phyloP scores from a whole-genome alignment of 2,329 filamentous ascomycete species.

The Tolypocladium ovalisporum region DNA sequence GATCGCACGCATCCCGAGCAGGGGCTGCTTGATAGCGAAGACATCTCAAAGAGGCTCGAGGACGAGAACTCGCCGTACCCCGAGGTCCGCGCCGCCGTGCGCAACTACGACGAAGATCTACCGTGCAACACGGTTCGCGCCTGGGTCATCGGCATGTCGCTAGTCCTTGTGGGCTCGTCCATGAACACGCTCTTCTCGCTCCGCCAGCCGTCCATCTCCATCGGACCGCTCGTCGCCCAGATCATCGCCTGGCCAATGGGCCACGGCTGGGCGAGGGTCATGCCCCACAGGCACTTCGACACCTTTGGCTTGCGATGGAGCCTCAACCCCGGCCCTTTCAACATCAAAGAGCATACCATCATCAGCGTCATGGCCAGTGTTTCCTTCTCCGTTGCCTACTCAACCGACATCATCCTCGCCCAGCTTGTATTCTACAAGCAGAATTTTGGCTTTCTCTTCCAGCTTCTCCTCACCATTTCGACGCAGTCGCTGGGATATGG shows the following conservation, averaged over 20 bases:
- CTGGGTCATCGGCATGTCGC: slow-evolving; percentile 49
- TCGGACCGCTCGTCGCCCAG: slow-evolving; percentile 51
- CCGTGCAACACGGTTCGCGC: slow-evolving; percentile 57
- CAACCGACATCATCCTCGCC: slow-evolving; percentile 63
- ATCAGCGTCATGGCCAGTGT: slow-evolving; percentile 64
- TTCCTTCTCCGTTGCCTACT: slow-evolving; percentile 59
- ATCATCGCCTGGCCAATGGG: slow-evolving; percentile 55
- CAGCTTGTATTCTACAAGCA: slow-evolving; percentile 64
- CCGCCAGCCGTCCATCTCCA: slow-evolving; percentile 48
- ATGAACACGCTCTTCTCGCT: slow-evolving; percentile 56
- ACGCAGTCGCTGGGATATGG: slow-evolving; percentile 62
- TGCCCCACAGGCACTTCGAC: slow-evolving; percentile 37
- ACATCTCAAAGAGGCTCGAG: slow-evolving; percentile 22
- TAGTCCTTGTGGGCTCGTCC: slow-evolving; percentile 46
- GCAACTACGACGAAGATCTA: slow-evolving; percentile 53
- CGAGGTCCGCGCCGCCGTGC: slow-evolving; percentile 53
- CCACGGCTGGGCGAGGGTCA: slow-evolving; percentile 45
- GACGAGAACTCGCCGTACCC: slow-evolving; percentile 54
- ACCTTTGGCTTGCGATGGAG: slow-evolving; percentile 44
- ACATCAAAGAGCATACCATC: slow-evolving; percentile 58
- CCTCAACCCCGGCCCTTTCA: slow-evolving; percentile 59
- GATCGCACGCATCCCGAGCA: slow-evolving; percentile 14
- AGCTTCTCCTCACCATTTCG: slow-evolving; percentile 55
- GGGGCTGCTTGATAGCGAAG: slow-evolving; percentile 4
- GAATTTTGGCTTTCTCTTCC: slow-evolving; percentile 54